Evolutionary conservation across 768 basidiomycete species (phyloP).

Genomic region (Lactarius trivialis): DNA sequence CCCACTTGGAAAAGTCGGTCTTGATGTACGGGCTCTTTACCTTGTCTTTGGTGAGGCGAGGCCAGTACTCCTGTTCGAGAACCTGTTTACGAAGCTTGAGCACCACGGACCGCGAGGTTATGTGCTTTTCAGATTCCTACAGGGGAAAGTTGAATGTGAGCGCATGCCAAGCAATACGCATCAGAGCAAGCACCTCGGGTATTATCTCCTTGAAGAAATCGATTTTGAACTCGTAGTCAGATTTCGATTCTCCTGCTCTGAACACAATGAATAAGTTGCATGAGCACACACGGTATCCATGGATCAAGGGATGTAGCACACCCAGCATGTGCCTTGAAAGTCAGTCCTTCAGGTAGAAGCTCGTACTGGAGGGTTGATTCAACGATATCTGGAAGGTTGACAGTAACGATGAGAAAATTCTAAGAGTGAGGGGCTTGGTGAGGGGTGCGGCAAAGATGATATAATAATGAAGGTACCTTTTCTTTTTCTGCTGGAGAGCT

Average conservation of each 20-base stretch:
- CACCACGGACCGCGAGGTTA: slow-evolving; percentile 61
- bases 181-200: slow-evolving; percentile 52
- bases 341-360: slow-evolving; percentile 49
- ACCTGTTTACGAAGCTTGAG: slow-evolving; percentile 80
- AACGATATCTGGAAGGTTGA: slow-evolving; percentile 74
- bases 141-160: neutral
- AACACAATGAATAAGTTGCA: neutral
- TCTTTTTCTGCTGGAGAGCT: slow-evolving; percentile 55
- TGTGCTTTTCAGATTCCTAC: slow-evolving; percentile 51
- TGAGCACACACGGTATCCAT: neutral
- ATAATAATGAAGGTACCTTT: slow-evolving; percentile 46
- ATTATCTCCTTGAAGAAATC: slow-evolving; percentile 70
- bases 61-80: slow-evolving; percentile 76
- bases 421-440: slow-evolving; percentile 28
- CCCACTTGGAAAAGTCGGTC: slow-evolving; percentile 94
- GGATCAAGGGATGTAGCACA: slow-evolving; percentile 32
- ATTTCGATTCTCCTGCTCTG: neutral
- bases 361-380: slow-evolving; percentile 50
- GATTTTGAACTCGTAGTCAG: slow-evolving; percentile 59
- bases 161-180: neutral
- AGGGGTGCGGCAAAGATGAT: slow-evolving; percentile 15
- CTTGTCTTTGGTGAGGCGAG: slow-evolving; percentile 86
- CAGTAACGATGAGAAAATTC: slow-evolving; percentile 83
- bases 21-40: slow-evolving; percentile 75
- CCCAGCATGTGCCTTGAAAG: slow-evolving; percentile 64